phyloP scores from a whole-genome alignment of 306 rosid genomes.

The Vigna reflexopilosa region DNA sequence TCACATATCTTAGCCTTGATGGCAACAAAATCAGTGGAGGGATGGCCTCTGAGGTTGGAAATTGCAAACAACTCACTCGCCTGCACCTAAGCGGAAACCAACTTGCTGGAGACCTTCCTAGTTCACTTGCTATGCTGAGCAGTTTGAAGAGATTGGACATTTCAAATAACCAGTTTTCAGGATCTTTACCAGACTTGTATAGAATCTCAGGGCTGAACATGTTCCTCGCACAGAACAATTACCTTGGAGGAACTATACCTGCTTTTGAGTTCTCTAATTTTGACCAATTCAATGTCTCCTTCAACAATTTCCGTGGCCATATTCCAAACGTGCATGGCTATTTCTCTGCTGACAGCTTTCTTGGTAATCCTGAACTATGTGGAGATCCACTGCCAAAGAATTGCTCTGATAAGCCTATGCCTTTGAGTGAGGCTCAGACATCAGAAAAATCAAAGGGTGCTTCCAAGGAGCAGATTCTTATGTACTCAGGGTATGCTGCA shows the following conservation, averaged over 20 bases:
- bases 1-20: conserved; percentile 57
- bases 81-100: conserved; percentile 58
- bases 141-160: conserved; percentile 66
- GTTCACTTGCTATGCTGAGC: conserved; percentile 57
- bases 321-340: conserved; percentile 54
- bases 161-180: conserved; percentile 61
- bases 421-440: not conserved
- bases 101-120: conserved; percentile 64
- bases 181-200: conserved; percentile 64
- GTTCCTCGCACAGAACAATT: conserved; percentile 70
- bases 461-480: conserved; percentile 53
- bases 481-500: conserved; percentile 71
- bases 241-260: conserved; percentile 61
- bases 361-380: conserved; percentile 71
- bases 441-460: conserved; percentile 45
- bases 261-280: conserved; percentile 65
- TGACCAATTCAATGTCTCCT: conserved; percentile 61
- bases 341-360: conserved; percentile 58
- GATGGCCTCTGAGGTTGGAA: conserved; percentile 53
- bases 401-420: conserved; percentile 40
- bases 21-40: conserved; percentile 61
- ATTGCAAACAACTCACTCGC: conserved; percentile 63
- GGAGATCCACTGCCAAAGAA: conserved; percentile 60
- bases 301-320: conserved; percentile 60
- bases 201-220: conserved; percentile 68